These are phyloP conservation scores for Colletotrichum sublineola DNA, from an alignment of 2,329 filamentous ascomycete species.

Conservation along the genomic window DNA sequence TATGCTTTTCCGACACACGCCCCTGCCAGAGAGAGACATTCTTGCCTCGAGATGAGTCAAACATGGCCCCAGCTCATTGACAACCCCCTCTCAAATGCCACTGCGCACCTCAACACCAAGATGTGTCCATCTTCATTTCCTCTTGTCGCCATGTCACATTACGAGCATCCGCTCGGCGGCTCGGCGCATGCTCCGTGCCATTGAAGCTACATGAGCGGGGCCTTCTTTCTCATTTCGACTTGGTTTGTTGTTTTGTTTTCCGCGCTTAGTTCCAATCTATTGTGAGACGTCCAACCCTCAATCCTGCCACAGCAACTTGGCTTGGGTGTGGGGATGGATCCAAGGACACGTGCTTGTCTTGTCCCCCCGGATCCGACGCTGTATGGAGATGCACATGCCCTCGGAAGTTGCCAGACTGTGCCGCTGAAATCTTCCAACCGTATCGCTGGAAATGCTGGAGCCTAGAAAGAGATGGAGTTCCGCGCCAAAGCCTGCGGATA, in stretches of 20 bases:
- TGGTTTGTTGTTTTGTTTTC: neutral
- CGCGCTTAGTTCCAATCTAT: neutral
- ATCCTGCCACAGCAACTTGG: conserved; percentile 1
- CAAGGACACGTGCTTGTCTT: conserved; percentile 19
- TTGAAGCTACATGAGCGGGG: neutral
- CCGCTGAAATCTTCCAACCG: conserved; percentile 25
- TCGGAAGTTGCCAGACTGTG: conserved; percentile 29
- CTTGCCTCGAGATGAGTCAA: neutral
- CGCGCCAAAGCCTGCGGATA: conserved; percentile 28
- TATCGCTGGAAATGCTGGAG: conserved; percentile 35
- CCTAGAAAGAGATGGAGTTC: conserved; percentile 37
- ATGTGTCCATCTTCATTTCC: conserved; percentile 28
- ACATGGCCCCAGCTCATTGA: neutral
- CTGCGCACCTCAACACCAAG: neutral
- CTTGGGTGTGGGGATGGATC: conserved; percentile 28
- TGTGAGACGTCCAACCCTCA: neutral
- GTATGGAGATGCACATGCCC: conserved; percentile 10
- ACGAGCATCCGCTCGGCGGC: conserved; percentile 19
- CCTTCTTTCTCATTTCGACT: neutral
- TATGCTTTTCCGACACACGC: conserved; percentile 2
- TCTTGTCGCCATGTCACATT: conserved; percentile 11
- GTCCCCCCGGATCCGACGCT: conserved; percentile 15
- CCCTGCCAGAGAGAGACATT: neutral
- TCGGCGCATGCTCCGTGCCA: conserved; percentile 26
- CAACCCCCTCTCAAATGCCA: neutral